phyloP scores from a whole-genome alignment of 1,284 basidiomycete genomes.

The Exobasidium cylindrosporum region DNA sequence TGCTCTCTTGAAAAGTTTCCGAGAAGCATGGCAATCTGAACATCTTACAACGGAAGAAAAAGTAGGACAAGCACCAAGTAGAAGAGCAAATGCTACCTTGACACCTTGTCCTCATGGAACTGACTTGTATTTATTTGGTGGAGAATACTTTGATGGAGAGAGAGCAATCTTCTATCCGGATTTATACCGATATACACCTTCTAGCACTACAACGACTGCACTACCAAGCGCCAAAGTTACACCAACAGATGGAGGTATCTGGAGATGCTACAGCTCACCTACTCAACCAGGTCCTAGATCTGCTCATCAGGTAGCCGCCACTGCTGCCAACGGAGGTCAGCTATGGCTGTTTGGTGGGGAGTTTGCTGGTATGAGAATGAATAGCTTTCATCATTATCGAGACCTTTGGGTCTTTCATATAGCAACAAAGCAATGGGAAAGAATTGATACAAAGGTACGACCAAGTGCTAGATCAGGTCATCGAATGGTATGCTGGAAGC shows the following conservation, averaged over 20 bases:
- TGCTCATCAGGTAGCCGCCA: slow-evolving; percentile 50
- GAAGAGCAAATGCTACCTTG: slow-evolving; percentile 51
- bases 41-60: slow-evolving; percentile 47
- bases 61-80: slow-evolving; percentile 37
- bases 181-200: slow-evolving; percentile 44
- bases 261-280: slow-evolving; percentile 46
- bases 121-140: slow-evolving; percentile 53
- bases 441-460: slow-evolving; percentile 78
- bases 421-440: slow-evolving; percentile 69
- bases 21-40: slow-evolving; percentile 47
- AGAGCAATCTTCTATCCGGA: slow-evolving; percentile 48
- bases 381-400: slow-evolving; percentile 83
- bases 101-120: slow-evolving; percentile 52
- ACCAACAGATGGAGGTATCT: slow-evolving; percentile 18
- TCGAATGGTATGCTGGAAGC: slow-evolving; percentile 85
- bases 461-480: slow-evolving; percentile 79
- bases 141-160: slow-evolving; percentile 55
- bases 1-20: slow-evolving; percentile 43
- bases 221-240: neutral
- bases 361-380: slow-evolving; percentile 74
- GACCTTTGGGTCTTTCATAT: slow-evolving; percentile 59
- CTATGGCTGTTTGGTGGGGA: slow-evolving; percentile 55
- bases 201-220: slow-evolving; percentile 2
- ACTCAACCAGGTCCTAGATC: slow-evolving; percentile 53
- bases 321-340: slow-evolving; percentile 47